Evolutionary conservation across 495 filamentous ascomycete genomes (phyloP).

Genomic region (Durotheca rogersii): DNA sequence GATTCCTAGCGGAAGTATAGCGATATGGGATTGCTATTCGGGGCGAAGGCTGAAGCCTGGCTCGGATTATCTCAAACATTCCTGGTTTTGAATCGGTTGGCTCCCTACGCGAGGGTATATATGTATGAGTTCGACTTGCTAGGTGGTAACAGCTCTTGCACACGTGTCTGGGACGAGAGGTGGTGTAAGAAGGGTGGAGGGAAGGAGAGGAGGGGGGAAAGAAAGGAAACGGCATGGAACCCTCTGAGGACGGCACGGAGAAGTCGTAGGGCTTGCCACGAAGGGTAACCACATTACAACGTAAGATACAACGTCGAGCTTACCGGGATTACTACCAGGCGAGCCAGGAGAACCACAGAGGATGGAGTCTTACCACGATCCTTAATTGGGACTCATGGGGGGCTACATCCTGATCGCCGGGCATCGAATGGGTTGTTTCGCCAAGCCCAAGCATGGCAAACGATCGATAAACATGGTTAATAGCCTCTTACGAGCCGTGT

Average conservation of each 20-base stretch:
- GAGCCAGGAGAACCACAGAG: slow-evolving; percentile 21
- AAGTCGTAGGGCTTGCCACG: too few relatives aligned
- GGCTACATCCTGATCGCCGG: slow-evolving; percentile 15
- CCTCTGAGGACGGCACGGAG: too few relatives aligned
- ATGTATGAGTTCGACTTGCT: too few relatives aligned
- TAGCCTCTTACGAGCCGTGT: too few relatives aligned
- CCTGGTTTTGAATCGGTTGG: not conserved
- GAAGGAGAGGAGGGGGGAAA: too few relatives aligned
- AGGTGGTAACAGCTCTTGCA: too few relatives aligned
- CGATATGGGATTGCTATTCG: not conserved
- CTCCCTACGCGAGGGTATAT: not conserved
- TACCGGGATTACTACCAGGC: slow-evolving; percentile 29
- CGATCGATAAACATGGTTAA: too few relatives aligned
- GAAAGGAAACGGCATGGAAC: too few relatives aligned
- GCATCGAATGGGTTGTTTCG: slow-evolving; percentile 4
- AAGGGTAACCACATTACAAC: too few relatives aligned
- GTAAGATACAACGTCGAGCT: slow-evolving; percentile 26
- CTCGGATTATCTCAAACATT: slow-evolving; percentile 13
- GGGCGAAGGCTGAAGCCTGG: slow-evolving; percentile 1
- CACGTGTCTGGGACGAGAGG: too few relatives aligned
- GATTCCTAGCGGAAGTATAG: too few relatives aligned
- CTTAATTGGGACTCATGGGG: slow-evolving; percentile 20
- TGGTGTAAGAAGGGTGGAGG: too few relatives aligned
- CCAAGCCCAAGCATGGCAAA: slow-evolving; percentile 12
- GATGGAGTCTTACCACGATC: slow-evolving; percentile 18